Conservation (phyloP, 2,329 filamentous ascomycete species). For the Penicillium griseofulvum region DNA sequence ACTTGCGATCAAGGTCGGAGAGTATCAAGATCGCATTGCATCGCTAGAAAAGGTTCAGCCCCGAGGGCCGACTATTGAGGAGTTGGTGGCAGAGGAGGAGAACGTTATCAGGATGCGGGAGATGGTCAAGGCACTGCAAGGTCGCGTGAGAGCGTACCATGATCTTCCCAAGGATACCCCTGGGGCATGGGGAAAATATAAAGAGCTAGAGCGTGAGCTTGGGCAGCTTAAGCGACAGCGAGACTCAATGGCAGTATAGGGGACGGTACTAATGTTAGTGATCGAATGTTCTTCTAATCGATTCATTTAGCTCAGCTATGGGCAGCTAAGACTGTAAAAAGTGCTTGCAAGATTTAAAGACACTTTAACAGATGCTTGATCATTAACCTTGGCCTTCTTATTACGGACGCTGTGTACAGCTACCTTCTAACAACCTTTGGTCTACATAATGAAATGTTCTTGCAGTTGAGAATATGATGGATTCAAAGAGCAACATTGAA, state of each 20-base stretch:
- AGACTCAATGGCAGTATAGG: slow-evolving; percentile 71
- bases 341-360: not conserved
- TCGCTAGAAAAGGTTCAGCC: slow-evolving; percentile 36
- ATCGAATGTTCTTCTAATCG: not conserved
- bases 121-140: slow-evolving; percentile 64
- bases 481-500: not conserved
- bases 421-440: not conserved
- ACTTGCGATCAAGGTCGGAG: slow-evolving; percentile 64
- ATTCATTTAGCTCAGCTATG: not conserved
- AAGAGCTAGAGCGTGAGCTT: slow-evolving; percentile 64
- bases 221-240: slow-evolving; percentile 59
- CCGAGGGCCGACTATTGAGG: slow-evolving; percentile 42
- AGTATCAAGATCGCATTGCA: slow-evolving; percentile 59
- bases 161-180: slow-evolving; percentile 70
- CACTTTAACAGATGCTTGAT: not conserved
- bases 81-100: slow-evolving; percentile 59
- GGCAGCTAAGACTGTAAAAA: not conserved
- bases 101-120: slow-evolving; percentile 58
- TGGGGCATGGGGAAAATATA: slow-evolving; percentile 68
- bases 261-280: slow-evolving; percentile 21
- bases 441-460: not conserved
- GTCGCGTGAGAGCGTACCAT: slow-evolving; percentile 65
- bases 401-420: not conserved
- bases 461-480: not conserved
- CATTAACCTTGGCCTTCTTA: not conserved